Conservation (phyloP, 2,329 filamentous ascomycete species). For the Trichoderma koningii region DNA sequence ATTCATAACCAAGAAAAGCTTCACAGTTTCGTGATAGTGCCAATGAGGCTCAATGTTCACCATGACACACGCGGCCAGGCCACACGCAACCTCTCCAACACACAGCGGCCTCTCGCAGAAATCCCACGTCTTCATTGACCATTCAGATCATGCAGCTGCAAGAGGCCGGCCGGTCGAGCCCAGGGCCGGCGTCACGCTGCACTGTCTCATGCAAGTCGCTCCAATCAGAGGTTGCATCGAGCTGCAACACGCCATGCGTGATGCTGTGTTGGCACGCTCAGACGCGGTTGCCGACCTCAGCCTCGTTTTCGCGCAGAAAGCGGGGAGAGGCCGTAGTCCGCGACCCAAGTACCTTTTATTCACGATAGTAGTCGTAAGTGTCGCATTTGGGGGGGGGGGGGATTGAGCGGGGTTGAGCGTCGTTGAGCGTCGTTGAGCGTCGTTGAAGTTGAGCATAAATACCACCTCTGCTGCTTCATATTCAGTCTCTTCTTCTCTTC, state of each 20-base stretch:
- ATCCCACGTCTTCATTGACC: not conserved
- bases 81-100: not conserved
- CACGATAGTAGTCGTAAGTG: too few relatives aligned
- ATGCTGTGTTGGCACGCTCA: not conserved
- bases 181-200: not conserved
- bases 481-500: not conserved
- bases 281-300: not conserved
- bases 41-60: not conserved
- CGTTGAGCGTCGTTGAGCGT: not conserved
- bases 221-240: constrained; percentile 14
- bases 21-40: too few relatives aligned
- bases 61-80: not conserved
- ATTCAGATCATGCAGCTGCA: not conserved
- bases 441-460: not conserved
- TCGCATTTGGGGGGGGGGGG: too few relatives aligned
- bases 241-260: not conserved
- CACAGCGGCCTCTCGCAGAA: not conserved
- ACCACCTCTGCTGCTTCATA: not conserved
- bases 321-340: not conserved
- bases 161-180: not conserved
- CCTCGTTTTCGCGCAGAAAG: not conserved
- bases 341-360: too few relatives aligned
- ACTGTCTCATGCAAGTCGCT: not conserved
- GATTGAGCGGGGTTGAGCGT: not conserved
- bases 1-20: too few relatives aligned